A percentile compares a stretch with the other conserved stretches of the same genome.
Conservation (phyloP, 345 rosid genomes). For the Murraya paniculata region DNA sequence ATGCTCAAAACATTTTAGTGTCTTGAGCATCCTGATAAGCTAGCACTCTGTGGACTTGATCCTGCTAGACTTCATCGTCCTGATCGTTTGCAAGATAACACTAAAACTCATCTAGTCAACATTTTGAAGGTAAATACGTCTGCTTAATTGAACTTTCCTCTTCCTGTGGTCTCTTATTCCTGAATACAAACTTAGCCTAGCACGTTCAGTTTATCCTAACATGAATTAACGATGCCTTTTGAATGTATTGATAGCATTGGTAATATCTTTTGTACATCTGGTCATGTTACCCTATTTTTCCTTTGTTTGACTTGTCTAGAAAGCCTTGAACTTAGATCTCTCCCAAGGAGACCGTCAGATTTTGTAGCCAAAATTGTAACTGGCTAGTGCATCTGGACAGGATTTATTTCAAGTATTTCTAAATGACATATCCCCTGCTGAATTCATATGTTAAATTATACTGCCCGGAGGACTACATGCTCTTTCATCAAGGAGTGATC, state of each 20-base stretch:
- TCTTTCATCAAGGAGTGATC: not conserved
- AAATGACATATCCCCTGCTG: not conserved
- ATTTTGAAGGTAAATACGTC: conserved; percentile 55
- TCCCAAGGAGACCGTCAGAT: not conserved
- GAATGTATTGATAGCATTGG: not conserved
- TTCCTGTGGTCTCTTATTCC: conserved; percentile 1
- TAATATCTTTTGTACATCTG: not conserved
- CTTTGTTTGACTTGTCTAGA: not conserved
- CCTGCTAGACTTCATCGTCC: conserved; percentile 65
- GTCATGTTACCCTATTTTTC: not conserved
- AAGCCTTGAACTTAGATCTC: conserved; percentile 9
- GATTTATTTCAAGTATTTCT: not conserved
- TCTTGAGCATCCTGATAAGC: conserved; percentile 69
- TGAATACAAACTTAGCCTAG: not conserved
- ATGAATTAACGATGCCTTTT: not conserved
- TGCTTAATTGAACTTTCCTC: not conserved
- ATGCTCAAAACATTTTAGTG: conserved; percentile 42
- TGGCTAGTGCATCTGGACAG: not conserved
- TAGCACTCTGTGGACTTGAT: conserved; percentile 81
- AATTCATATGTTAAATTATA: not conserved
- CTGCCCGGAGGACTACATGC: not conserved
- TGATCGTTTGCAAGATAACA: conserved; percentile 83
- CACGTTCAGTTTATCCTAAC: not conserved
- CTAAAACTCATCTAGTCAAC: conserved; percentile 53
- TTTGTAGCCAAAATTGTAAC: not conserved